phyloP scores from a whole-genome alignment of 495 filamentous ascomycete genomes.

The Neohortaea acidophila region DNA sequence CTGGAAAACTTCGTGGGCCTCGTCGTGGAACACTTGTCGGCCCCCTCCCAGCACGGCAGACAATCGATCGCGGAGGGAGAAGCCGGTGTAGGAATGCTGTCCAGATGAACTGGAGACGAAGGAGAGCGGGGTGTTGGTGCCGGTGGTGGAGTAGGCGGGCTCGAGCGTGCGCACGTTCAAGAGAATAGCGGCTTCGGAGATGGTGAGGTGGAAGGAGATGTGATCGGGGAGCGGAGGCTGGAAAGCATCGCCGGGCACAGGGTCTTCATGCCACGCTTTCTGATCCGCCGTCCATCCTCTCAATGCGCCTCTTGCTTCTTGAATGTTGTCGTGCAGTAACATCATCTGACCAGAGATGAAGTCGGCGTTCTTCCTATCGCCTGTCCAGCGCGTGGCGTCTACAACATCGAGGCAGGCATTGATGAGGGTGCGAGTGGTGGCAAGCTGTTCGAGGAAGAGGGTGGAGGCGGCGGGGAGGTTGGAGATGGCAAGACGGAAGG shows the following conservation, averaged over 20 bases:
- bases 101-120: conserved; percentile 36
- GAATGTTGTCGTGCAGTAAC: conserved; percentile 58
- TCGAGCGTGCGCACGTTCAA: conserved; percentile 70
- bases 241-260: conserved; percentile 36
- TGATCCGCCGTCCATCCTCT: conserved; percentile 40
- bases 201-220: conserved; percentile 58
- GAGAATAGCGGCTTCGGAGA: conserved; percentile 63
- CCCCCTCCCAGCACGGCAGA: conserved; percentile 39
- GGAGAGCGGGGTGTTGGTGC: conserved; percentile 29
- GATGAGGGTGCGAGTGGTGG: conserved; percentile 56
- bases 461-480: conserved; percentile 34
- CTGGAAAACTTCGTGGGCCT: conserved; percentile 55
- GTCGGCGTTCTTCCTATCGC: conserved; percentile 39
- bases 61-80: conserved; percentile 44
- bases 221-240: conserved; percentile 42
- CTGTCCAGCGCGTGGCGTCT: conserved; percentile 55
- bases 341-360: conserved; percentile 71
- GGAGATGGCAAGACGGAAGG: conserved; percentile 43
- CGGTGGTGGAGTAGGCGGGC: conserved; percentile 30
- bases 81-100: conserved; percentile 35
- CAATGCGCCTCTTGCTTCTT: conserved; percentile 47
- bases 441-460: conserved; percentile 49
- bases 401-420: conserved; percentile 65
- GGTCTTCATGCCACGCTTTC: conserved; percentile 43
- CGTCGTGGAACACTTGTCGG: conserved; percentile 43